Evolutionary conservation across 73 alveolate species (phyloP), one percentile per base, ranked within the genome.

Genomic region (Blepharisma japonicum): DNA sequence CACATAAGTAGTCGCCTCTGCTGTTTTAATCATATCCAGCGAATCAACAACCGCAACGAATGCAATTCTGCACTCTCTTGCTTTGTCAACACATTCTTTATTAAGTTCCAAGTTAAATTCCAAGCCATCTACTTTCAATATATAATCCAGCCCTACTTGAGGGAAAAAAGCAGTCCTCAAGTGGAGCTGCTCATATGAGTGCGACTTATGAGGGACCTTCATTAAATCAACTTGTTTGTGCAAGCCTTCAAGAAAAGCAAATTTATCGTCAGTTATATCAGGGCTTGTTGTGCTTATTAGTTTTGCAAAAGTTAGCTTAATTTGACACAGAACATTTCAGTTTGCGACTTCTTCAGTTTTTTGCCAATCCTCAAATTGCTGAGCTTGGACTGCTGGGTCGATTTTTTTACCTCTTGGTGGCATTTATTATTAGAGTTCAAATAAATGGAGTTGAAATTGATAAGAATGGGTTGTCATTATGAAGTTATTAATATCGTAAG

Each of bases 191-290:
- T 61, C 74, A 61, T 61, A 61, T 25, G 50, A n/a, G 14, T 14
- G 38, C 3, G 74, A 61, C 74, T 61, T 61, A 20, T 61, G 39
- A 8, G 74, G 49, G 5, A 61, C 74, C 23, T 61, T 61, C 74
- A 61, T 61, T 3, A 61, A 8, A 61, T n/a, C 23, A 18, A n/a
- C 14, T 18, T 14, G 23, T 48, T 39, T n/a, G 50, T 25, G 47
- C 39, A 61, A 25, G 38, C 47, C 46, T 20, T 25, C 46, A 2
- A 61, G 74, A 61, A 61, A 61, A n/a, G 14, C 47, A 61, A 14
- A 20, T 18, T 14, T n/a, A 61, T 61, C 74, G 46, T 18, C 14
- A 8, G 23, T 8, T 18, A 61, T 14, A 18, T 61, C 74, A 61
- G 74, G 38, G 18, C 49, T 61, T 9, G 46, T 25, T 61, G 42